Percentiles rank a stretch among this genome's conserved stretches.
These are phyloP conservation scores for Kandelia obovata DNA, from an alignment of 345 rosid genomes.

Conservation along the genomic window DNA sequence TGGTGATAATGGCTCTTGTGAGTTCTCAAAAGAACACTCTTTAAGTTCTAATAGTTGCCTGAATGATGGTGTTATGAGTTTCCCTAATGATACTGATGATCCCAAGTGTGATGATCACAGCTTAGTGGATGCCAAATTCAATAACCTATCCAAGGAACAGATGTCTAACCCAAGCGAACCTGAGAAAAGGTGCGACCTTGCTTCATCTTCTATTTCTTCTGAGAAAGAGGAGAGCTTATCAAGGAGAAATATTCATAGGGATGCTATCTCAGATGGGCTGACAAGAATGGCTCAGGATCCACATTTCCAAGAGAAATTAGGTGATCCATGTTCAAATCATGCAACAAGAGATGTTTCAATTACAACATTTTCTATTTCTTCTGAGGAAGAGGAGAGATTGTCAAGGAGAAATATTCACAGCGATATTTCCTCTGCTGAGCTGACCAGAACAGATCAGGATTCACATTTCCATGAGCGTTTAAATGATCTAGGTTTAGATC, in stretches of 20 bases:
- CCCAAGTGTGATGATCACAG: conserved; percentile 9
- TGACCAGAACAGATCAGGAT: neutral
- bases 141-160: conserved; percentile 14
- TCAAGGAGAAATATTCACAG: conserved; percentile 10
- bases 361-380: conserved; percentile 11
- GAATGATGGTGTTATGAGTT: conserved; percentile 13
- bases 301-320: neutral
- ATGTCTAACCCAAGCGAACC: conserved; percentile 16
- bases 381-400: conserved; percentile 26
- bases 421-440: conserved; percentile 21
- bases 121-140: conserved; percentile 7
- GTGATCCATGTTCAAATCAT: neutral
- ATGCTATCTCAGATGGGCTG: conserved; percentile 17
- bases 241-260: conserved; percentile 8
- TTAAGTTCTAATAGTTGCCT: conserved; percentile 10
- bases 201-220: conserved; percentile 25
- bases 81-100: conserved; percentile 17
- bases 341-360: neutral
- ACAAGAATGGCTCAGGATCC: neutral
- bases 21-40: neutral
- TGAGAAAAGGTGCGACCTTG: conserved; percentile 17
- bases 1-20: conserved; percentile 16
- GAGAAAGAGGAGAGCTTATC: conserved; percentile 28
- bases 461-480: neutral
- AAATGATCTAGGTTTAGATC: neutral